Conservation (phyloP, 169 alveolate species). For the Plasmodium inui region DNA sequence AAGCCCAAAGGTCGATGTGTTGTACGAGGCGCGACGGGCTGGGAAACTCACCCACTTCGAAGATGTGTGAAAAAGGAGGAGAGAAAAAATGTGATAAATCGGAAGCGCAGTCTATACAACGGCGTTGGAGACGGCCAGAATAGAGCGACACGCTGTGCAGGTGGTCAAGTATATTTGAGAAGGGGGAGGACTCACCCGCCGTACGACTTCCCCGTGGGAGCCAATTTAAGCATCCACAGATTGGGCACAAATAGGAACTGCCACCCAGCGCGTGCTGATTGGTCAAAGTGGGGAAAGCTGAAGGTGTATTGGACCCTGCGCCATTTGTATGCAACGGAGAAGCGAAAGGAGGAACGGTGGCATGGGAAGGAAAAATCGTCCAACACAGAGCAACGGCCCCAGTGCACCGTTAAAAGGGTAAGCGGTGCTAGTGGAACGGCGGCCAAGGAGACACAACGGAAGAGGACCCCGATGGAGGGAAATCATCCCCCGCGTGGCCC, state of each 20-base stretch:
- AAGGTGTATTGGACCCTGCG: conserved; percentile 7
- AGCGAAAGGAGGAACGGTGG: neutral
- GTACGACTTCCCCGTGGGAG: neutral
- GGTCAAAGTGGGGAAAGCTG: conserved; percentile 1
- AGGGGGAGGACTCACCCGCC: neutral
- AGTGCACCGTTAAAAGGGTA: neutral
- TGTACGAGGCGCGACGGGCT: neutral
- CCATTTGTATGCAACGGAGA: neutral
- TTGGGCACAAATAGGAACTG: neutral
- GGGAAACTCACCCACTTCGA: neutral
- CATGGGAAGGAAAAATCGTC: neutral
- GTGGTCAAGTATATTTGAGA: neutral
- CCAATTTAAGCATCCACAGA: conserved; percentile 3
- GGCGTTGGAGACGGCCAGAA: neutral
- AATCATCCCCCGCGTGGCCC: neutral
- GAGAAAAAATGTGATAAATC: neutral
- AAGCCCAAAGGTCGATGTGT: neutral
- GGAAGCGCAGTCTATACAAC: neutral
- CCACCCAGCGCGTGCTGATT: neutral
- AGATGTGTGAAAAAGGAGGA: neutral
- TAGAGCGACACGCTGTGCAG: neutral
- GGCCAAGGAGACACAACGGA: neutral
- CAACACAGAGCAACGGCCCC: neutral
- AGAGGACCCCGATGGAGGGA: neutral
- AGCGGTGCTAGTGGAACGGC: neutral